Evolutionary conservation across 306 rosid genomes (phyloP).

Genomic region (Crataegus laevigata): DNA sequence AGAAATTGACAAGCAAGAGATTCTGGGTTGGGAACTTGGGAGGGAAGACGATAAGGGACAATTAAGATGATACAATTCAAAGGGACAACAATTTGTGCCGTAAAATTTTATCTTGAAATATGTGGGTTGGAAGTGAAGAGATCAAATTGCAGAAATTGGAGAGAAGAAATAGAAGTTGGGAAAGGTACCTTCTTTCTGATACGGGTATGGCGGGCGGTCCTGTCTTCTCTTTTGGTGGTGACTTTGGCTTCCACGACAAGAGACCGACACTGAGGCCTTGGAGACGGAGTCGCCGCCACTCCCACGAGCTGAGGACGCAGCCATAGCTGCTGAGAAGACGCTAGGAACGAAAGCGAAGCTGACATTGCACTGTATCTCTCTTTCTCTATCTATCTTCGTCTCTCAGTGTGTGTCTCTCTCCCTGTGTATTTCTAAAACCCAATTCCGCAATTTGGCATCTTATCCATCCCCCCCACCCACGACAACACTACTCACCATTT

Average conservation of each 20-base stretch:
- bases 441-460: neutral
- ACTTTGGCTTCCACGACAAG: conserved; percentile 45
- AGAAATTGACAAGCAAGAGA: neutral
- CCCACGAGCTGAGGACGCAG: conserved; percentile 6
- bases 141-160: neutral
- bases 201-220: conserved; percentile 67
- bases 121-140: neutral
- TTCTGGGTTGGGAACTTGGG: neutral
- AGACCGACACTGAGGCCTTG: conserved; percentile 7
- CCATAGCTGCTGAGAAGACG: conserved; percentile 14
- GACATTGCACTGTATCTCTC: conserved; percentile 6
- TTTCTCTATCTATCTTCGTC: neutral
- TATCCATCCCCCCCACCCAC: neutral
- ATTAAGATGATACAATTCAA: neutral
- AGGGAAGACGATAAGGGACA: neutral
- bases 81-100: neutral
- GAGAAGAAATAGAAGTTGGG: neutral
- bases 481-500: neutral
- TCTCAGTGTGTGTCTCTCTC: neutral
- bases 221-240: conserved; percentile 48
- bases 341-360: conserved; percentile 7
- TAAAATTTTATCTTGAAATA: neutral
- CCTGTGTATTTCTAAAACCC: neutral
- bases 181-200: conserved; percentile 51
- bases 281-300: neutral